Conservation (phyloP, 78 protist species). For the Anaeramoeba flamelloides region DNA sequence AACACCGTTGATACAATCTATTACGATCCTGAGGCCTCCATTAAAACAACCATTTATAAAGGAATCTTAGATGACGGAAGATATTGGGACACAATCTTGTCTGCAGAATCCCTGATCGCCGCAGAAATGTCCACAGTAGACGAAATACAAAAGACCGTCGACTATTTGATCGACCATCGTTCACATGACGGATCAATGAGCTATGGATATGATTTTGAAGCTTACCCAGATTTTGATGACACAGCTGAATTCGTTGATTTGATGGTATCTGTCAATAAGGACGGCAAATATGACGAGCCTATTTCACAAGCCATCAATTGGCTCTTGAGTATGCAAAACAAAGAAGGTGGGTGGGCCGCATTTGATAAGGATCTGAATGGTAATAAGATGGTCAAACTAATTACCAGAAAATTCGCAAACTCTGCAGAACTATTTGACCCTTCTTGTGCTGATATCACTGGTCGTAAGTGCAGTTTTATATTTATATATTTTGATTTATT, state of each 20-base stretch:
- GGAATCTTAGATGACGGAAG: slow-evolving; percentile 4
- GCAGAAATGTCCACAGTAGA: neutral
- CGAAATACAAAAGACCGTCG: neutral
- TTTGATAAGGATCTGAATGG: neutral
- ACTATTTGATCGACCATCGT: neutral
- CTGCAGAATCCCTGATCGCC: neutral
- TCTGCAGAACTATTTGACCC: slow-evolving; percentile 7
- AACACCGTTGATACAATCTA: too few relatives aligned
- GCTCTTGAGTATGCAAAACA: slow-evolving; percentile 1
- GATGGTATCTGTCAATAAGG: neutral
- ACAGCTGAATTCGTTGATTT: slow-evolving; percentile 7
- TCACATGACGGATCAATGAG: neutral
- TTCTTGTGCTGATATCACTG: slow-evolving; percentile 12
- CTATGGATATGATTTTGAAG: slow-evolving; percentile 9
- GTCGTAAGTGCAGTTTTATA: too few relatives aligned
- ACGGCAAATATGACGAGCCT: too few relatives aligned
- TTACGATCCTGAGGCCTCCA: too few relatives aligned
- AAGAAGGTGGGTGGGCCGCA: slow-evolving; percentile 10
- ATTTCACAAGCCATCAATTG: neutral
- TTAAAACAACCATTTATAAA: neutral
- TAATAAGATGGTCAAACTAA: neutral
- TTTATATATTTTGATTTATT: too few relatives aligned
- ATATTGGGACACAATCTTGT: neutral
- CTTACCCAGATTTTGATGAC: slow-evolving; percentile 7
- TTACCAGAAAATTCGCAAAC: neutral